Base-by-base conservation (phyloP, 2,329 filamentous ascomycete species). In the Didymella sp. region DNA sequence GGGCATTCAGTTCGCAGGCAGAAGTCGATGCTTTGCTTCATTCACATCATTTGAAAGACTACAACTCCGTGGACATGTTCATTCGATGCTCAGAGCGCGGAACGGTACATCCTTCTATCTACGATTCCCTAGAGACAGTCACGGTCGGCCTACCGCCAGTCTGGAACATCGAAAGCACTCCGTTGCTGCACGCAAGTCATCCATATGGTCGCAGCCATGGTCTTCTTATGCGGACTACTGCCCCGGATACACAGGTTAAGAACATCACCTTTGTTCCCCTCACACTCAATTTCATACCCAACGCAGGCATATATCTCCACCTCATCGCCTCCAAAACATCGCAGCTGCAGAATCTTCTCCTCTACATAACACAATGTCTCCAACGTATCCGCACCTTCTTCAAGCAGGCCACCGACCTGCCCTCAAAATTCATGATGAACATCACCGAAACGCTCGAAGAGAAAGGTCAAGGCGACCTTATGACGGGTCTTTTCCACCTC, bases 321-420 rank as follows among this genome's bases (percentile, higher is more conserved):
- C 82, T 96, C 4, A 82, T 98, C 12, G 89, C 93, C 0, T 92
- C 89, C 15, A 96, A 96, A 68, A 89, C 92, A 4, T 96, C 93
- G 0, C 90, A 91, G 40, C 77, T 98, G 15, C 91, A 96, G 67
- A 96, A 95, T 62, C 77, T 98, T 12, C 79, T 97, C 7, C 84
- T 92, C 45, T 98, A 99, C 71, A 84, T 96, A 41, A 87, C 87
- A 53, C 91, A 96, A 72, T 87, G 90, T 0, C 87, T 95, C 60
- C 82, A 85, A 30, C 90, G 94, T 62, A 90, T 97, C 79, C 81
- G 87, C 22, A 83, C 87, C 3, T 93, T 96, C 73, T 96, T 91
- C 86, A 90, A 90, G 67, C 89, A 90, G 31, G 88, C 91, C 1
- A 86, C 91, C 60, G 90, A 96, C 54, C 80, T 97, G 6, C 91